Conservation (phyloP, 2,329 filamentous ascomycete genomes). For the Metarhizium robertsii region DNA sequence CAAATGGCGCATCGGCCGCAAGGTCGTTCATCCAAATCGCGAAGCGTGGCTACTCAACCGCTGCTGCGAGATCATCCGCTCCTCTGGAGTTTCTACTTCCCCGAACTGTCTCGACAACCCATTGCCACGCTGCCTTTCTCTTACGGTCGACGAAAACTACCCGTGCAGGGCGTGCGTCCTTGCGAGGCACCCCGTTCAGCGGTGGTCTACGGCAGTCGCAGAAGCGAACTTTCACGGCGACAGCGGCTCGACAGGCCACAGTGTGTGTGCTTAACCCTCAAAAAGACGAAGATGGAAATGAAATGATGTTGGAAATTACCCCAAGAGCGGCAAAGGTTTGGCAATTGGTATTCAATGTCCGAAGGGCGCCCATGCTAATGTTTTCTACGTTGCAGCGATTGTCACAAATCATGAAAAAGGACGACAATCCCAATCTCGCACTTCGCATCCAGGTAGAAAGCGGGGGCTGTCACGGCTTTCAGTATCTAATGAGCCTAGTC, state of each 20-base stretch:
- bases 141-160: neutral
- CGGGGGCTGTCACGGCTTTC: slow-evolving; percentile 95
- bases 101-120: slow-evolving; percentile 8
- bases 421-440: slow-evolving; percentile 68
- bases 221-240: slow-evolving; percentile 27
- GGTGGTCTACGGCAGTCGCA: neutral
- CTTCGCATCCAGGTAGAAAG: slow-evolving; percentile 89
- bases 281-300: slow-evolving; percentile 73
- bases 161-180: neutral
- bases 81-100: slow-evolving; percentile 33
- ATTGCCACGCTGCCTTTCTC: neutral
- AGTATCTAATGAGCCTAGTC: slow-evolving; percentile 87
- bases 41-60: slow-evolving; percentile 22
- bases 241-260: slow-evolving; percentile 30
- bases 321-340: slow-evolving; percentile 68
- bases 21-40: slow-evolving; percentile 32
- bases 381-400: slow-evolving; percentile 45
- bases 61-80: slow-evolving; percentile 13
- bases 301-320: slow-evolving; percentile 76
- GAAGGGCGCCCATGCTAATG: neutral
- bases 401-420: slow-evolving; percentile 63
- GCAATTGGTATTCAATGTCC: neutral
- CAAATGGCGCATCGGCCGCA: slow-evolving; percentile 27
- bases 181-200: neutral
- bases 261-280: slow-evolving; percentile 59